Percentiles rank a stretch among this genome's conserved stretches.
phyloP scores from a whole-genome alignment of 2,329 filamentous ascomycete genomes.

The Monilinia laxa region DNA sequence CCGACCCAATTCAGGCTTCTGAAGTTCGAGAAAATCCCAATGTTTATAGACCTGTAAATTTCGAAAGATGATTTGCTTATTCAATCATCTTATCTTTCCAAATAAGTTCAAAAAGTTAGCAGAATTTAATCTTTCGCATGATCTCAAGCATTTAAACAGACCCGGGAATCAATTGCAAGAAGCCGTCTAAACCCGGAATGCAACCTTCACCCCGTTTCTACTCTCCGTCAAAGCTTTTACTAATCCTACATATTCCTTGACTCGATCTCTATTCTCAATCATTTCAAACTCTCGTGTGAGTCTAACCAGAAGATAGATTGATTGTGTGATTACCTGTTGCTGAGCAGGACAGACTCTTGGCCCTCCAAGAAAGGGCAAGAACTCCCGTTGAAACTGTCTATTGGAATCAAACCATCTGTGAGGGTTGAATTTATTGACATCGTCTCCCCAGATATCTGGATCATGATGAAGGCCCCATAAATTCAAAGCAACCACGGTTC shows the following conservation, averaged over 20 bases:
- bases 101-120: too few relatives aligned
- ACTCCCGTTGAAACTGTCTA: constrained; percentile 38
- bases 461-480: constrained; percentile 36
- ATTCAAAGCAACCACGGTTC: constrained; percentile 29
- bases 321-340: constrained; percentile 41
- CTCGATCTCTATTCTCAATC: constrained; percentile 36
- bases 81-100: too few relatives aligned
- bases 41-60: too few relatives aligned
- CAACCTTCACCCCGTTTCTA: constrained; percentile 22
- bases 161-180: background rate
- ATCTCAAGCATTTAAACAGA: too few relatives aligned
- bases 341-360: constrained; percentile 40
- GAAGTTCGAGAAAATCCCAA: too few relatives aligned
- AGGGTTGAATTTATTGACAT: constrained; percentile 41
- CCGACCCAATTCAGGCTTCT: too few relatives aligned
- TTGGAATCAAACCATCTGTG: constrained; percentile 41
- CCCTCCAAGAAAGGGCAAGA: constrained; percentile 41
- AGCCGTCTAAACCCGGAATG: background rate
- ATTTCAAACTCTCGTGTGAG: constrained; percentile 31
- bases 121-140: too few relatives aligned
- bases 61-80: too few relatives aligned
- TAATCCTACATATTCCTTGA: constrained; percentile 10
- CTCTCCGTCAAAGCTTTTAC: constrained; percentile 20
- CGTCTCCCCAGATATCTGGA: constrained; percentile 39
- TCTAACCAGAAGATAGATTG: constrained; percentile 38